Percentiles rank a stretch among this genome's conserved stretches.
Evolutionary conservation across 2,329 filamentous ascomycete genomes (phyloP).

Genomic region (Podosphaera leucotricha): DNA sequence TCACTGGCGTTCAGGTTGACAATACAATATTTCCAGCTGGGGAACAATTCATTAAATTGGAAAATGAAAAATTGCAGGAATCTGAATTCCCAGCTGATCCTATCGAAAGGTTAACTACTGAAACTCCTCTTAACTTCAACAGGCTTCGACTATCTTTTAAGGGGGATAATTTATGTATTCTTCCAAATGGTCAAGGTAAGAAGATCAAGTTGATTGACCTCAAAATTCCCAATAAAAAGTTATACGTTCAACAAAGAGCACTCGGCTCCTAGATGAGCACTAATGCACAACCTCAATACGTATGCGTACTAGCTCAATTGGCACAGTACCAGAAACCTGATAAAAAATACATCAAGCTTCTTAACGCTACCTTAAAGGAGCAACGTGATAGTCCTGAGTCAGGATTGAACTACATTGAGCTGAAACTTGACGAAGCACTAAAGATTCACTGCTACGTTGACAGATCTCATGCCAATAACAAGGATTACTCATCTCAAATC

Average conservation of each 20-base stretch:
- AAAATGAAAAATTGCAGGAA: background rate
- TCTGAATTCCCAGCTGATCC: background rate
- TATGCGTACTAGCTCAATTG: background rate
- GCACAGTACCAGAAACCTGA: slow-evolving; percentile 1
- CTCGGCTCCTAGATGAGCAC: background rate
- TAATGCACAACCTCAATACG: background rate
- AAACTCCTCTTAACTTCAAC: background rate
- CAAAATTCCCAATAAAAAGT: background rate
- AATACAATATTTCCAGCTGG: background rate
- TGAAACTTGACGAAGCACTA: background rate
- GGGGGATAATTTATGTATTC: background rate
- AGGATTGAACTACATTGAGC: background rate
- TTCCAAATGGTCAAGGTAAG: background rate
- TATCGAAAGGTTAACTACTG: background rate
- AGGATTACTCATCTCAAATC: background rate
- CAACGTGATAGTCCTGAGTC: background rate
- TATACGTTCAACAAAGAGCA: background rate
- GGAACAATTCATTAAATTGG: background rate
- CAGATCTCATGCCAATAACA: background rate
- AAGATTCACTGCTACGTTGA: background rate
- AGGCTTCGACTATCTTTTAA: background rate
- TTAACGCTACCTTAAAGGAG: background rate
- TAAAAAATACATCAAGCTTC: background rate
- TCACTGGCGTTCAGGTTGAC: background rate
- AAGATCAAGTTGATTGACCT: background rate